Conservation (phyloP, 371 early-diverging fungal genomes). For the Apophysomyces elegans region DNA sequence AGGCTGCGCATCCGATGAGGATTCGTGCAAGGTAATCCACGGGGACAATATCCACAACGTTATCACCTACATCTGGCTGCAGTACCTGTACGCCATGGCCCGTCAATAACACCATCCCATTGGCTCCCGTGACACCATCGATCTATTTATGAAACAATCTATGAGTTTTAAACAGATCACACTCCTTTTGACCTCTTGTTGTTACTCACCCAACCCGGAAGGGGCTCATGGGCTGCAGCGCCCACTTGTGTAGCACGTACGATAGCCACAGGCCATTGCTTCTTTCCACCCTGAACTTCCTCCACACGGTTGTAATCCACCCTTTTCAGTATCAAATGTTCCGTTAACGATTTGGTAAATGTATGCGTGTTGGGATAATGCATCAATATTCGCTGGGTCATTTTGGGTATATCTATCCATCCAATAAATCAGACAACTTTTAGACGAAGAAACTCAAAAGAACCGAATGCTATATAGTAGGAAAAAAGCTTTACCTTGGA, state of each 20-base stretch:
- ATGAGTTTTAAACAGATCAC: neutral
- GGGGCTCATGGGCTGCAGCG: slow-evolving; percentile 55
- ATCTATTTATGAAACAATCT: slow-evolving; percentile 22
- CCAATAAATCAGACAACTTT: neutral
- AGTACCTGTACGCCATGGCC: slow-evolving; percentile 47
- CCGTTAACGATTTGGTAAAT: slow-evolving; percentile 65
- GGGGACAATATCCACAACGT: slow-evolving; percentile 58
- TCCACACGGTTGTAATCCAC: slow-evolving; percentile 57
- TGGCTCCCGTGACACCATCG: slow-evolving; percentile 65
- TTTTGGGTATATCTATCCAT: slow-evolving; percentile 48
- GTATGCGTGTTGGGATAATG: slow-evolving; percentile 66
- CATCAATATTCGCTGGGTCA: slow-evolving; percentile 50
- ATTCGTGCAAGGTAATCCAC: slow-evolving; percentile 53
- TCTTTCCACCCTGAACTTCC: slow-evolving; percentile 52
- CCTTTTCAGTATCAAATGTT: slow-evolving; percentile 59
- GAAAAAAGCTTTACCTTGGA: slow-evolving; percentile 29
- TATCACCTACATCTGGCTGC: slow-evolving; percentile 40
- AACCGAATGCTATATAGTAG: too few relatives aligned
- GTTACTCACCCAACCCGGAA: slow-evolving; percentile 64
- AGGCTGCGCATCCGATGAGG: slow-evolving; percentile 38
- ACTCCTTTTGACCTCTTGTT: slow-evolving; percentile 5
- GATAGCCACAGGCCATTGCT: slow-evolving; percentile 61
- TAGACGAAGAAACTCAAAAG: neutral
- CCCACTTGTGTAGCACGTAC: slow-evolving; percentile 66
- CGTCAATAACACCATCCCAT: slow-evolving; percentile 40